A percentile compares a stretch with the other conserved stretches of the same genome.
Conservation (phyloP, 2,329 filamentous ascomycete species). For the Penicillium olsonii region DNA sequence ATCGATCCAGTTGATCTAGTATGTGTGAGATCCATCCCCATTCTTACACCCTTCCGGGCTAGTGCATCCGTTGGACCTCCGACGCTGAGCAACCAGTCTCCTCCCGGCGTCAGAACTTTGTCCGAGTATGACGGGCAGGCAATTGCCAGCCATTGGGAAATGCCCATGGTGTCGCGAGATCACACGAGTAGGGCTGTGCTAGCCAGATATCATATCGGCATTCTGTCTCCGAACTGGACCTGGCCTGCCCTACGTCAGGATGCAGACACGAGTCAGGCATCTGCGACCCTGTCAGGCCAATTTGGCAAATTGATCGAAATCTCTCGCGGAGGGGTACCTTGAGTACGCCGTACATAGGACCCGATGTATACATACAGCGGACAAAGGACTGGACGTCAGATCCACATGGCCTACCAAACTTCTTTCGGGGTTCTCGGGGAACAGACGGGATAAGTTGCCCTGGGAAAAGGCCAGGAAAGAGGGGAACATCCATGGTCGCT, state of each 20-base stretch:
- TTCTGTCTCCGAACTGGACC: slow-evolving; percentile 3
- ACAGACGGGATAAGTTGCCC: slow-evolving; percentile 2
- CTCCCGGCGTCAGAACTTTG: slow-evolving; percentile 11
- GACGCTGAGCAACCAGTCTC: slow-evolving; percentile 8
- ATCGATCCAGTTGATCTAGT: not conserved
- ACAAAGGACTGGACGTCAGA: slow-evolving; percentile 1
- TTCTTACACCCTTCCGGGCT: not conserved
- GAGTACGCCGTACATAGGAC: not conserved
- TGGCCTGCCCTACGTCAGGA: not conserved
- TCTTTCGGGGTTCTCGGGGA: slow-evolving; percentile 3
- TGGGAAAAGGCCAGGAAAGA: not conserved
- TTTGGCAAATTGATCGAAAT: not conserved
- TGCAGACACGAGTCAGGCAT: not conserved
- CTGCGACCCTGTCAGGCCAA: not conserved
- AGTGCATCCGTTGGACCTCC: slow-evolving; percentile 7
- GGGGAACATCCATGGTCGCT: not conserved
- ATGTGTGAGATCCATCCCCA: not conserved
- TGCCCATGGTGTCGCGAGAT: not conserved
- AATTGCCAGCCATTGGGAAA: not conserved
- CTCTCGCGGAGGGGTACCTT: not conserved
- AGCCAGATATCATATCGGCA: not conserved
- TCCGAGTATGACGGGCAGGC: slow-evolving; percentile 11
- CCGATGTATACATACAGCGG: not conserved
- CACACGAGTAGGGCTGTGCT: not conserved
- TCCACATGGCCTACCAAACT: slow-evolving; percentile 9